Evolutionary conservation across 306 rosid genomes (phyloP).

Genomic region (Canavalia ensiformis): DNA sequence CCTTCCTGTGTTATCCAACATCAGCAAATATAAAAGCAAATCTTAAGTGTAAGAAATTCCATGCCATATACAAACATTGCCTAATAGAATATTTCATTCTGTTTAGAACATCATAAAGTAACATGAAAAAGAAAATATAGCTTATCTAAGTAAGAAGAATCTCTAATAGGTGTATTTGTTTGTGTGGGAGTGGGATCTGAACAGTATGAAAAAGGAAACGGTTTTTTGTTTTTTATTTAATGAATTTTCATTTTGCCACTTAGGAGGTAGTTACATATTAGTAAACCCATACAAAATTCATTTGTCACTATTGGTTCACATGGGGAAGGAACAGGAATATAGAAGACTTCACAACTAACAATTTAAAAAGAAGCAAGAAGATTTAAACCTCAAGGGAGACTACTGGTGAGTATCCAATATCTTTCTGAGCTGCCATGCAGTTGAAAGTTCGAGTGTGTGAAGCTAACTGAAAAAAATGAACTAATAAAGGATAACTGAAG

Average conservation of each 20-base stretch:
- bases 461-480: slow-evolving; percentile 69
- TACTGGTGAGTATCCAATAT: slow-evolving; percentile 74
- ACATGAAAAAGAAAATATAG: slow-evolving; percentile 34
- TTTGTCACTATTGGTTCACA: slow-evolving; percentile 24
- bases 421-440: slow-evolving; percentile 72
- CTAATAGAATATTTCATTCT: slow-evolving; percentile 24
- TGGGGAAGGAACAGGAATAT: slow-evolving; percentile 29
- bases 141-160: not conserved
- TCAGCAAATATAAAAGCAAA: slow-evolving; percentile 44
- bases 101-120: slow-evolving; percentile 24
- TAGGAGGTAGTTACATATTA: slow-evolving; percentile 28
- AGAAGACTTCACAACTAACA: not conserved
- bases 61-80: slow-evolving; percentile 32
- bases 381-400: slow-evolving; percentile 72
- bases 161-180: not conserved
- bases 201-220: slow-evolving; percentile 32
- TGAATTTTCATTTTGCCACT: slow-evolving; percentile 31
- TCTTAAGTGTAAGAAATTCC: slow-evolving; percentile 35
- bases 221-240: not conserved
- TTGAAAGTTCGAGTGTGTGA: slow-evolving; percentile 70
- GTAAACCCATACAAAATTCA: slow-evolving; percentile 31
- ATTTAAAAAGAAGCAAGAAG: slow-evolving; percentile 42
- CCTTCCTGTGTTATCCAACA: slow-evolving; percentile 75
- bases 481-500: slow-evolving; percentile 61
- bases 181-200: slow-evolving; percentile 22